phyloP scores from a whole-genome alignment of 2,329 filamentous ascomycete species.

The Onygena corvina region DNA sequence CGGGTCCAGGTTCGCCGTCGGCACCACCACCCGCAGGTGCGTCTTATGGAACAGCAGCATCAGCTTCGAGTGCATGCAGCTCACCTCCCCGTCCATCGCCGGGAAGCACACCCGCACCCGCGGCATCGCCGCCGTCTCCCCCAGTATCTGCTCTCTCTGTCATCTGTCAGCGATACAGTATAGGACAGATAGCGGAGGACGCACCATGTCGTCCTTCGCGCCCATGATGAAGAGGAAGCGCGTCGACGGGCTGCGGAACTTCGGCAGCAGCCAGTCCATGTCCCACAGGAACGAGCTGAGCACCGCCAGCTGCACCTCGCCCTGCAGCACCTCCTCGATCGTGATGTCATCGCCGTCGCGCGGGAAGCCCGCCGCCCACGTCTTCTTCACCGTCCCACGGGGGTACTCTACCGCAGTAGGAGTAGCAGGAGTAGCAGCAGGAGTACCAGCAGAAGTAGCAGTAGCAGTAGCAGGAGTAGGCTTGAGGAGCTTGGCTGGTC shows the following conservation, averaged over 20 bases:
- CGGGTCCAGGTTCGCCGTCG: conserved; percentile 71
- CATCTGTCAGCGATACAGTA: not conserved
- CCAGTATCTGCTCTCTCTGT: conserved; percentile 29
- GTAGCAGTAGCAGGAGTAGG: not conserved
- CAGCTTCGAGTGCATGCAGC: conserved; percentile 86
- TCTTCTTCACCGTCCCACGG: conserved; percentile 63
- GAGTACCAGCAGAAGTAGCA: not conserved
- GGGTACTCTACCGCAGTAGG: conserved; percentile 36
- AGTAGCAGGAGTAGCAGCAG: not conserved
- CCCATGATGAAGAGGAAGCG: conserved; percentile 55
- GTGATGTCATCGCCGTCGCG: conserved; percentile 67
- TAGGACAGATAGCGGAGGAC: no score
- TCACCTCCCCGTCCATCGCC: conserved; percentile 56
- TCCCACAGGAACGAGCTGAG: conserved; percentile 85
- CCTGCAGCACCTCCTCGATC: conserved; percentile 75
- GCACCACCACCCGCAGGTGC: conserved; percentile 68
- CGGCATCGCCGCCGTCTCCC: conserved; percentile 33
- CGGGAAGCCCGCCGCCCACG: conserved; percentile 55
- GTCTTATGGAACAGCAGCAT: conserved; percentile 70
- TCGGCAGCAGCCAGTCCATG: conserved; percentile 62
- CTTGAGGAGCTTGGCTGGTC: conserved; percentile 1
- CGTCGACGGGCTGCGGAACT: conserved; percentile 50
- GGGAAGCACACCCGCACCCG: conserved; percentile 66
- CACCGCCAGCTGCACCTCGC: conserved; percentile 61
- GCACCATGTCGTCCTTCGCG: conserved; percentile 44